A percentile compares a stretch with the other conserved stretches of the same genome.
Evolutionary conservation across 73 alveolate genomes (phyloP).

Genomic region (Urostyla sp.): DNA sequence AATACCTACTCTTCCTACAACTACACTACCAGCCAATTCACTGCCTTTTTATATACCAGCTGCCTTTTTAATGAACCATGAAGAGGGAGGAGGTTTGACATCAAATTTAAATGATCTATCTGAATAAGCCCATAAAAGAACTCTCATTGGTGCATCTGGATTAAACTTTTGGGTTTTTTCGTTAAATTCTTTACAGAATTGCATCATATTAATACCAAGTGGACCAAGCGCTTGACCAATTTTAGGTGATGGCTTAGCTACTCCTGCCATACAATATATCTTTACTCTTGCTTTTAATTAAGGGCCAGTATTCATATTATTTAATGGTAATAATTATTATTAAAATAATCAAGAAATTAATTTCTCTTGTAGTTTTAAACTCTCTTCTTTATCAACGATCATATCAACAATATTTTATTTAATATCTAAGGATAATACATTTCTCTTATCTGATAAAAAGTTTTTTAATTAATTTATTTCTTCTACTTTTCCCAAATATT

Average conservation of each 20-base stretch:
- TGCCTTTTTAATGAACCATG: conserved; percentile 80
- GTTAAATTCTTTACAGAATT: conserved; percentile 82
- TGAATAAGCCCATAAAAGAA: conserved; percentile 58
- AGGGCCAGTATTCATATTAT: conserved; percentile 59
- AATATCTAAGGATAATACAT: too few species aligned
- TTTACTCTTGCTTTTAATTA: conserved; percentile 69
- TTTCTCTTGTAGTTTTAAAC: background rate
- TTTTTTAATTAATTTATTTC: too few species aligned
- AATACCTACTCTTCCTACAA: conserved; percentile 63
- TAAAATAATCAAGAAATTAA: conserved; percentile 9
- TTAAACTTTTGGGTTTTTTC: conserved; percentile 73
- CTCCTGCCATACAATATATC: conserved; percentile 77
- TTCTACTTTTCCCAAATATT: too few species aligned
- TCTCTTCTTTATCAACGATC: too few species aligned
- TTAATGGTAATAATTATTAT: background rate
- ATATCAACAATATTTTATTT: too few species aligned
- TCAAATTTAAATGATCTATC: conserved; percentile 76
- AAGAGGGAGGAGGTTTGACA: conserved; percentile 77
- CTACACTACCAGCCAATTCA: conserved; percentile 58
- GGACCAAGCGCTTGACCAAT: conserved; percentile 86
- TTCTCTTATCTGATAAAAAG: too few species aligned
- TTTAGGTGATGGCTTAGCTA: conserved; percentile 85
- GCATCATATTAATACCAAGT: conserved; percentile 82
- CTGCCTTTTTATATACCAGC: conserved; percentile 64
- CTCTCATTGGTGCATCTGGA: conserved; percentile 77